A percentile compares a stretch with the other conserved stretches of the same genome.
These are phyloP conservation scores for Tetradesmus obliquus DNA, from an alignment of 139 green algal genomes.

Conservation along the genomic window DNA sequence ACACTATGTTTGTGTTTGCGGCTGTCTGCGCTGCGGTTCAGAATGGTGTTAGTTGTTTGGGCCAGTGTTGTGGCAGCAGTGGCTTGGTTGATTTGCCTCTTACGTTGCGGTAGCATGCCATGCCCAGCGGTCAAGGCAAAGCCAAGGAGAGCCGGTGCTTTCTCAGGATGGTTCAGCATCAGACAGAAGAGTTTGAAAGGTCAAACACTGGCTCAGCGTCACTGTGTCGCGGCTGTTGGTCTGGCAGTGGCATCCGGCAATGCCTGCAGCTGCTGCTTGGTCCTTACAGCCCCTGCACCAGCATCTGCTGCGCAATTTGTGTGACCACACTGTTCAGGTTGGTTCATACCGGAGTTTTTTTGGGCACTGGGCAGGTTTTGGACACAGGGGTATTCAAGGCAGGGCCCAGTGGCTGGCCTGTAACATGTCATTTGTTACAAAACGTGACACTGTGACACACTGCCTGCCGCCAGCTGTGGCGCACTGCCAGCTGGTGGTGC, in stretches of 20 bases:
- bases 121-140: too few relatives aligned
- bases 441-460: neutral
- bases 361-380: neutral
- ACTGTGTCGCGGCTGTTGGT: neutral
- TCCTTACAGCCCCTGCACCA: neutral
- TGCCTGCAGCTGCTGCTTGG: neutral
- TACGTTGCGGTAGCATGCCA: too few relatives aligned
- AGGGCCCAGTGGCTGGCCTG: neutral
- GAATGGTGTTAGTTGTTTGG: too few relatives aligned
- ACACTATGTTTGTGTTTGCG: too few relatives aligned
- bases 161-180: neutral
- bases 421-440: neutral
- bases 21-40: too few relatives aligned
- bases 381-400: neutral
- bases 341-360: too few relatives aligned
- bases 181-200: too few relatives aligned
- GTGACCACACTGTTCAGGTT: too few relatives aligned
- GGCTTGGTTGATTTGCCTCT: too few relatives aligned
- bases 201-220: neutral
- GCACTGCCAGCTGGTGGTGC: neutral
- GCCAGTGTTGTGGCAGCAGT: too few relatives aligned
- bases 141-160: too few relatives aligned
- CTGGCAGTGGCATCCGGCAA: neutral
- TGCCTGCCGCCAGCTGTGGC: neutral
- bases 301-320: neutral